These are phyloP conservation scores for Hypoxylon sp. DNA, from an alignment of 2,329 filamentous ascomycete species.

Conservation along the genomic window DNA sequence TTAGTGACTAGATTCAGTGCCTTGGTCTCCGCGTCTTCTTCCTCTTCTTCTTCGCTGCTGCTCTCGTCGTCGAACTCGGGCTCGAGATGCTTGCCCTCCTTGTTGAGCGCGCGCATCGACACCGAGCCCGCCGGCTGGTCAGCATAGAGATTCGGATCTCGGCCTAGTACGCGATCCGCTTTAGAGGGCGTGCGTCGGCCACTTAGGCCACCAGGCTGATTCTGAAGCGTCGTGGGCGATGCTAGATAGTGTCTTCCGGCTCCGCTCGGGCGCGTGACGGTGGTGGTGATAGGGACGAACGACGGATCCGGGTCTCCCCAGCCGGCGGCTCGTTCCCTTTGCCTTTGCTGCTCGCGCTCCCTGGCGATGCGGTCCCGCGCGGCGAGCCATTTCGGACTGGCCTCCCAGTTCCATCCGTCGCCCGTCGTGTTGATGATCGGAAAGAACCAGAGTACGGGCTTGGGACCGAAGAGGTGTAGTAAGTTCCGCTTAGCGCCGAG, in stretches of 20 bases:
- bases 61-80: constrained; percentile 56
- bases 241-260: constrained; percentile 56
- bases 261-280: constrained; percentile 46
- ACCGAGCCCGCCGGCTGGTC: constrained; percentile 62
- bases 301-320: constrained; percentile 68
- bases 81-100: constrained; percentile 61
- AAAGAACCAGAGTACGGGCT: constrained; percentile 80
- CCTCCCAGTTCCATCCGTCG: constrained; percentile 95
- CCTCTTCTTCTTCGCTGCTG: constrained; percentile 56
- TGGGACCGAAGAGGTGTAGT: constrained; percentile 83
- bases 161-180: constrained; percentile 71
- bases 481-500: constrained; percentile 87
- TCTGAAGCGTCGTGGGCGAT: constrained; percentile 40
- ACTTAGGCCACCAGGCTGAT: constrained; percentile 14
- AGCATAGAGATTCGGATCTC: constrained; percentile 69
- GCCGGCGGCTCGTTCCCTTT: constrained; percentile 75
- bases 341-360: constrained; percentile 72
- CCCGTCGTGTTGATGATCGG: constrained; percentile 89
- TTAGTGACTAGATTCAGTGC: constrained; percentile 62
- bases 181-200: constrained; percentile 65
- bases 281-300: constrained; percentile 40
- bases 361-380: constrained; percentile 74
- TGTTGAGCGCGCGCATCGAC: constrained; percentile 64
- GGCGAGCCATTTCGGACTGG: constrained; percentile 82
- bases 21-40: constrained; percentile 56